A percentile compares a stretch with the other conserved stretches of the same genome.
phyloP scores from a whole-genome alignment of 2,329 filamentous ascomycete species.

The Aureobasidium sp. region DNA sequence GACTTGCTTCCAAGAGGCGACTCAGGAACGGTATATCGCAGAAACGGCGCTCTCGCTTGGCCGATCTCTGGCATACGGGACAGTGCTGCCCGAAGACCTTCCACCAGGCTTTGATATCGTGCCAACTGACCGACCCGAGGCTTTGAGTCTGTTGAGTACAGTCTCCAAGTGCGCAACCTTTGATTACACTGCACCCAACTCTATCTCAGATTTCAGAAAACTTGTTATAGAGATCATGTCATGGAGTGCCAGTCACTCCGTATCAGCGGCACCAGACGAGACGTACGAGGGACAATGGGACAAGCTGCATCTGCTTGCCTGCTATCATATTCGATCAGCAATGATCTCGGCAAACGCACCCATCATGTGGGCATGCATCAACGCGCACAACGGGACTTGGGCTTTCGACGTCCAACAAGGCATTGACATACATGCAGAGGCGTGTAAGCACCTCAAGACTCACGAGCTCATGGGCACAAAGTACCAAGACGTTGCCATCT shows the following conservation, averaged over 20 bases:
- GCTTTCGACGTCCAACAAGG: conserved; percentile 16
- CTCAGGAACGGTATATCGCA: conserved; percentile 12
- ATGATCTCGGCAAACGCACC: conserved; percentile 18
- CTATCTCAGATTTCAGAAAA: conserved; percentile 14
- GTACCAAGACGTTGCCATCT: conserved; percentile 21
- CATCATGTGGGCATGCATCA: conserved; percentile 11
- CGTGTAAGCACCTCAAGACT: conserved; percentile 20
- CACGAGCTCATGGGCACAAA: conserved; percentile 20
- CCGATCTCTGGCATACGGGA: not conserved
- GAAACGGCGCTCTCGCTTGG: not conserved
- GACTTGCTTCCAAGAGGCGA: conserved; percentile 18
- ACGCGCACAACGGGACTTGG: conserved; percentile 8
- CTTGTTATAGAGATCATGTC: conserved; percentile 19
- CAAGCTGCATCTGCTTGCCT: conserved; percentile 17
- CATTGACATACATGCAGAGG: conserved; percentile 18
- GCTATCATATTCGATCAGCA: conserved; percentile 21
- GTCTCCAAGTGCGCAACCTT: conserved; percentile 6
- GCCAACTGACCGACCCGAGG: conserved; percentile 17
- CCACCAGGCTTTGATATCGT: conserved; percentile 19
- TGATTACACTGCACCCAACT: conserved; percentile 3
- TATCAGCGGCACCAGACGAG: conserved; percentile 9
- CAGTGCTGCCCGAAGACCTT: not conserved
- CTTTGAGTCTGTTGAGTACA: conserved; percentile 18
- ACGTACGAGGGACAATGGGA: conserved; percentile 18
- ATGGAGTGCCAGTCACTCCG: conserved; percentile 21